A percentile compares a stretch with the other conserved stretches of the same genome.
These are phyloP conservation scores for Pilaira anomala DNA, from an alignment of 192 early-diverging fungal species.

Conservation along the genomic window DNA sequence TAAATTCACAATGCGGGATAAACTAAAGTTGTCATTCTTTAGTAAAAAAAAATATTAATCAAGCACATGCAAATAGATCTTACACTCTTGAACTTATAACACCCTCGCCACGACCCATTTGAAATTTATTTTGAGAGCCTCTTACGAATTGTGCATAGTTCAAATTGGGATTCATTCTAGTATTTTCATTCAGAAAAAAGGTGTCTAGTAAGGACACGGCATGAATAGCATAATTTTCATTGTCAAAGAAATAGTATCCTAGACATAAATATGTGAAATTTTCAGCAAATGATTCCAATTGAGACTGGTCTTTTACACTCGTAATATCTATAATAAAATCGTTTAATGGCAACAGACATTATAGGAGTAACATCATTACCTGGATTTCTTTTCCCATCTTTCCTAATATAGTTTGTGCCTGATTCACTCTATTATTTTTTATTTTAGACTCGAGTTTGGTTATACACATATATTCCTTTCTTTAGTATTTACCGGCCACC, in stretches of 20 bases:
- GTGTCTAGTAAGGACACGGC: conserved; percentile 12
- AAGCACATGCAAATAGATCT: background rate
- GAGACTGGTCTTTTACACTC: conserved; percentile 24
- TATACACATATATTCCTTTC: background rate
- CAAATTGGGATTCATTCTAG: conserved; percentile 37
- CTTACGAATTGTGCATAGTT: conserved; percentile 37
- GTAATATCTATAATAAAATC: conserved; percentile 7
- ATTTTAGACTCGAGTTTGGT: background rate
- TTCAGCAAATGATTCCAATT: conserved; percentile 31
- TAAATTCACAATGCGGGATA: conserved; percentile 29
- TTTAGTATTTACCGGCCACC: conserved; percentile 25
- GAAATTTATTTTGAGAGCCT: conserved; percentile 17
- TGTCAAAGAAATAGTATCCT: conserved; percentile 24
- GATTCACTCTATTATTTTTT: background rate
- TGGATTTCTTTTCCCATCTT: conserved; percentile 37
- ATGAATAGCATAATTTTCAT: conserved; percentile 26
- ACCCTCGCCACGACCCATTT: conserved; percentile 30
- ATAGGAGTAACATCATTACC: conserved; percentile 10
- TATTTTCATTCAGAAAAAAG: conserved; percentile 29
- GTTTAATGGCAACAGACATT: background rate
- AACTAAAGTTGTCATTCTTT: background rate
- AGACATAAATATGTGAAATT: conserved; percentile 27
- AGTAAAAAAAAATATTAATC: background rate
- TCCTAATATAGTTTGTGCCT: conserved; percentile 19
- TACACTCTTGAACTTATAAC: conserved; percentile 35